Evolutionary conservation across 2,329 filamentous ascomycete species (phyloP), one percentile per base, ranked within the genome.

Genomic region (Coniosporium tulheliwenetii): DNA sequence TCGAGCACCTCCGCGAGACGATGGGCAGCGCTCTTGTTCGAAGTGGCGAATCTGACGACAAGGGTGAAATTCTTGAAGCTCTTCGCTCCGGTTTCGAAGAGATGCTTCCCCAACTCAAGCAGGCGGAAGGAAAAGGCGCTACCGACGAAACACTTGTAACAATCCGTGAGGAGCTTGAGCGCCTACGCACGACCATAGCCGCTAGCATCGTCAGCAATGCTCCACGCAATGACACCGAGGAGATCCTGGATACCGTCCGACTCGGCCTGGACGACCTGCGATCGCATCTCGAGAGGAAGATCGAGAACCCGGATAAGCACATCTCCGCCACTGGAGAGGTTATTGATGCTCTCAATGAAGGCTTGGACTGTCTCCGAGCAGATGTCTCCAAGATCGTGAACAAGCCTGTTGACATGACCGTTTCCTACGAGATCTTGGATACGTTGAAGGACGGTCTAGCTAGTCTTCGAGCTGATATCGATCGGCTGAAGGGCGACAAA

Each of bases 371-470:
- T 36, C 70, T 95, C 30, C 75, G 85, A 5, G 69, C 74, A 12
- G 87, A 95, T 48, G 73, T 94, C 39, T 67, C 73, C 47, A 79
- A 79, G 52, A 70, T 91, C 12, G 69, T 77, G 15, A 79, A 89
- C 54, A 91, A 85, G 61, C 83, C 86, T 5, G 66, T 76, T 0
- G 86, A 93, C 50, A 71, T 89, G 59, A 87, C 81, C 1, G 79
- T 85, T 43, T 89, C 83, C 44, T 84, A 93, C 47, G 86, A 95
- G 59, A 87, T 95, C 40, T 69, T 95, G 1, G 84, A 94, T 44
- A 85, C 84, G 0, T 70, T 96, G 42, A 93, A 82, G 56, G 72
- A 78, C n/a, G 87, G 86, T 0, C 66, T 96, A 8, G 77, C 81
- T 36, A 73, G 71, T 33, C 70, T 96, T 12, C 78, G 79, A 40